These are phyloP conservation scores for Kondoa subrosea DNA, from an alignment of 768 basidiomycete species.

Conservation along the genomic window DNA sequence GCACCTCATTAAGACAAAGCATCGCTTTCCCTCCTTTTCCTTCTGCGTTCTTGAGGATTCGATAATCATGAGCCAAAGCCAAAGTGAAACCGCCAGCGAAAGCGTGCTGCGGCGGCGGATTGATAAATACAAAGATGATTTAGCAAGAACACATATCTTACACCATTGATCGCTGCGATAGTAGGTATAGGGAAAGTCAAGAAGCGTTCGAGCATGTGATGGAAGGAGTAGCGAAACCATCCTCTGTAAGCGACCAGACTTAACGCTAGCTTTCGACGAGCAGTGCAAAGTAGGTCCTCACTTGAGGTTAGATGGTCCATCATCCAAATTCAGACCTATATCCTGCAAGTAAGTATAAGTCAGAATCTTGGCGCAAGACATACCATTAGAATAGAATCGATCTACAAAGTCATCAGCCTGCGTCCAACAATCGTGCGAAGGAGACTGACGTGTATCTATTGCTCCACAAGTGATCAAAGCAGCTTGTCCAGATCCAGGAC, in stretches of 20 bases:
- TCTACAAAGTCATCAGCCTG: slow-evolving; percentile 26
- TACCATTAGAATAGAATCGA: slow-evolving; percentile 32
- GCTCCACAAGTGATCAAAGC: slow-evolving; percentile 29
- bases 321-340: slow-evolving; percentile 5
- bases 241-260: not conserved
- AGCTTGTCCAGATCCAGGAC: slow-evolving; percentile 15
- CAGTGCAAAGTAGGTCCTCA: slow-evolving; percentile 7
- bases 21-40: slow-evolving; percentile 31
- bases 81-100: slow-evolving; percentile 72
- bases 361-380: not conserved
- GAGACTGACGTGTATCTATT: slow-evolving; percentile 18
- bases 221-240: not conserved
- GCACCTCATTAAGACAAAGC: slow-evolving; percentile 11
- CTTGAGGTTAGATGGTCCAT: not conserved
- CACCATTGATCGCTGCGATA: slow-evolving; percentile 20
- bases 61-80: slow-evolving; percentile 67
- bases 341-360: not conserved
- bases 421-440: not conserved
- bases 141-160: slow-evolving; percentile 8
- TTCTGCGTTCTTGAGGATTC: slow-evolving; percentile 71
- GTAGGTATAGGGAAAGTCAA: slow-evolving; percentile 24
- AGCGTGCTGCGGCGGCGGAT: slow-evolving; percentile 38
- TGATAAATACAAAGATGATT: not conserved
- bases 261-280: too few relatives aligned
- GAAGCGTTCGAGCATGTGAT: slow-evolving; percentile 18